Evolutionary conservation across 192 early-diverging fungal genomes (phyloP).

Genomic region (Phycomyces nitens): DNA sequence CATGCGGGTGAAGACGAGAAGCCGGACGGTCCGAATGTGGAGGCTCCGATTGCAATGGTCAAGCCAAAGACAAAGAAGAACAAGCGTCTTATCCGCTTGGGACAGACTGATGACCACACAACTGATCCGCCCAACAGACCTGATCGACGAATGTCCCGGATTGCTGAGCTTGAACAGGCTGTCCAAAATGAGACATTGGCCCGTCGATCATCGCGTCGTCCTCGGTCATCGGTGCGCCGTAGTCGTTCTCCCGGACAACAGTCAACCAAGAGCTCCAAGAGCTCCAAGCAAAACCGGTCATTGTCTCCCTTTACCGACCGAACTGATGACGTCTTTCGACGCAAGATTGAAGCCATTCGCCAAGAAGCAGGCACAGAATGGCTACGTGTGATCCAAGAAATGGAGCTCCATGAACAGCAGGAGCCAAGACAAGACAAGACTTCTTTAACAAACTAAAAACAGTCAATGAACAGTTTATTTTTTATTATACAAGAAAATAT

Average conservation of each 20-base stretch:
- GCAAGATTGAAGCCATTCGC: constrained; percentile 48
- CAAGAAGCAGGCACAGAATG: constrained; percentile 51
- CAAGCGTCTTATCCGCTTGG: constrained; percentile 30
- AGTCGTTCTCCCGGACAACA: not conserved
- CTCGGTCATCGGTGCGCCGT: constrained; percentile 13
- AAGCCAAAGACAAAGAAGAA: constrained; percentile 20
- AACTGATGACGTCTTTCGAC: constrained; percentile 36
- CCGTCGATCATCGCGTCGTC: constrained; percentile 13
- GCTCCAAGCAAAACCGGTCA: not conserved
- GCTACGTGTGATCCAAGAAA: constrained; percentile 50
- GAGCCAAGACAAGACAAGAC: too few species aligned
- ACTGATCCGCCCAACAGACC: constrained; percentile 4
- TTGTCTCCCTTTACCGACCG: constrained; percentile 9
- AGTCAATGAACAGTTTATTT: too few species aligned
- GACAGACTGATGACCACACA: constrained; percentile 1
- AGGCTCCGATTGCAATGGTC: constrained; percentile 4
- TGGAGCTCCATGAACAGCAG: constrained; percentile 26
- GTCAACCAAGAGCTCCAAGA: not conserved
- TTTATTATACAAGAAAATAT: too few species aligned
- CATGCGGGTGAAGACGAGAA: not conserved
- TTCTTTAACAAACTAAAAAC: too few species aligned
- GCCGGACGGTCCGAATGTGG: not conserved
- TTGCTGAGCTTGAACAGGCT: constrained; percentile 3
- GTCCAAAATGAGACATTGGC: constrained; percentile 17
- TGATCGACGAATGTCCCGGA: constrained; percentile 17